These are phyloP conservation scores for Sphaerobolus stellatus DNA, from an alignment of 1,284 basidiomycete genomes.

Conservation along the genomic window DNA sequence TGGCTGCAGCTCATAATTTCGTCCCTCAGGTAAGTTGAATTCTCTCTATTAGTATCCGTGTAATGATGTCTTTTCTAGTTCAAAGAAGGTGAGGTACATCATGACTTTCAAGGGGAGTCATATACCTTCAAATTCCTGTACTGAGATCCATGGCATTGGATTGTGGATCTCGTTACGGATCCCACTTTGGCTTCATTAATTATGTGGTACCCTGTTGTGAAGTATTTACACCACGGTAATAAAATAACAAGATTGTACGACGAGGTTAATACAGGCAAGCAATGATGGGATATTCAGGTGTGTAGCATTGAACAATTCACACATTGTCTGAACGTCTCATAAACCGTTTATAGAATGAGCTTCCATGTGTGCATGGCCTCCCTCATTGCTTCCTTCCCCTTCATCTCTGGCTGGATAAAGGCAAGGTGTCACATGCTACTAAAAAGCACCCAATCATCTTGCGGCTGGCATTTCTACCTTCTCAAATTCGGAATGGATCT, in stretches of 20 bases:
- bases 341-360: neutral
- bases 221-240: neutral
- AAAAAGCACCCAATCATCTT: constrained; percentile 31
- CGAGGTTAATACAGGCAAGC: constrained; percentile 27
- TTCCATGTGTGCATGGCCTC: constrained; percentile 10
- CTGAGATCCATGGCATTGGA: neutral
- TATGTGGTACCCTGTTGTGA: neutral
- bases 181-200: neutral
- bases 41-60: neutral
- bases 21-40: neutral
- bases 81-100: neutral
- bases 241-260: constrained; percentile 17
- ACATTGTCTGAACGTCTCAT: neutral
- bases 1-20: neutral
- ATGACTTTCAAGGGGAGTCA: neutral
- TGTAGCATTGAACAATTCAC: neutral
- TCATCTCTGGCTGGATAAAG: constrained; percentile 34
- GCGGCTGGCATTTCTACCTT: constrained; percentile 23
- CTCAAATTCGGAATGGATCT: constrained; percentile 30
- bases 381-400: constrained; percentile 28
- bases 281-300: constrained; percentile 28
- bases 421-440: constrained; percentile 24
- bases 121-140: neutral
- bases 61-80: neutral
- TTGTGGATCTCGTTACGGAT: neutral